Evolutionary conservation across 192 early-diverging fungal species (phyloP), one percentile per base, ranked within the genome.

Genomic region (Rhizophagus prolifer): DNA sequence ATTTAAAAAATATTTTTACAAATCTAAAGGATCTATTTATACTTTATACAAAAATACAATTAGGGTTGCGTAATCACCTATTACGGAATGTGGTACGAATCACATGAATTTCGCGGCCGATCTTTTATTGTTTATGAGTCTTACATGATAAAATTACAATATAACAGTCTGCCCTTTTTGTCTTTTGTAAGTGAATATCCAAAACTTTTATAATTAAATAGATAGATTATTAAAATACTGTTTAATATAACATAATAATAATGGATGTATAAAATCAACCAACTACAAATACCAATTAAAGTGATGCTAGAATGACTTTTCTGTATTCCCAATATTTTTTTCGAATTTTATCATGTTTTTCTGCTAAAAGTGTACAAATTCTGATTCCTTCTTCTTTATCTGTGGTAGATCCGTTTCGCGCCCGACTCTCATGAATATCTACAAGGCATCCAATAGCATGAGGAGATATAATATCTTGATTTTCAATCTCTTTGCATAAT

Each of bases 261-360:
- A 38, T 7, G 3, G 34, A 36, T 44, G 0, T 10, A 10, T 10
- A 12, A 44, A 44, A 44, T 44, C 41, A 44, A 12, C 41, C 41
- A 44, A 12, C 10, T 44, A 44, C 10, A 44, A 44, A 44, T 44
- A 44, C 41, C 50, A 54, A 54, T 54, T 54, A 54, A 54, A 21
- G 5, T 16, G 50, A 54, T 14, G 16, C 19, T 54, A 54, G 7
- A 21, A 21, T 54, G 16, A 54, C 19, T 76, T 83, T 88, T 23
- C 83, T 81, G 82, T 89, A 91, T 31, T 79, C 70, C 92, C 92
- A 94, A 78, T 92, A 93, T 58, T 86, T 88, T 68, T 79, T 54
- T n/a, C 92, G 85, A 67, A 92, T 86, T 6, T 84, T 79, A 79
- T 94, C 92, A 21, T 87, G 74, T 59, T 86, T 83, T 41, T 86